Percentiles rank a stretch among this genome's conserved stretches.
These are phyloP conservation scores for Aspergillus aculeatus DNA, from an alignment of 2,329 filamentous ascomycete species.

Conservation along the genomic window DNA sequence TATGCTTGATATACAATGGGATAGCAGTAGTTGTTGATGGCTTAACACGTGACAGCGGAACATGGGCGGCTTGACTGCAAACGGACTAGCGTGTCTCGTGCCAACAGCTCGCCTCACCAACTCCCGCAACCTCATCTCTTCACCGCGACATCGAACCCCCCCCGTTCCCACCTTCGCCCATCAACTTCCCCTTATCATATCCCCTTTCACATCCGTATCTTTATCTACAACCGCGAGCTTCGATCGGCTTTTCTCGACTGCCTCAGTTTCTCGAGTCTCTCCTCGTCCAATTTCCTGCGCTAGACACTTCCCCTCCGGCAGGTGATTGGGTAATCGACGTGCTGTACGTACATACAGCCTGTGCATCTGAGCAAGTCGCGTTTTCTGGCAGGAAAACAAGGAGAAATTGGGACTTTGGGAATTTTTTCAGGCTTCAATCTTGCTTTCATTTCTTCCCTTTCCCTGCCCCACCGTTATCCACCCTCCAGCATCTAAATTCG, in stretches of 20 bases:
- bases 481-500: constrained; percentile 20
- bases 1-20: not conserved
- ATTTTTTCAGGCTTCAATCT: constrained; percentile 19
- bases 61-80: constrained; percentile 5
- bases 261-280: not conserved
- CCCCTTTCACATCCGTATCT: constrained; percentile 9
- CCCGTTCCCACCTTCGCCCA: constrained; percentile 6
- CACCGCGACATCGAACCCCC: constrained; percentile 18
- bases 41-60: constrained; percentile 15
- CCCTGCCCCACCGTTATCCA: constrained; percentile 19
- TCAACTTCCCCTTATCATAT: constrained; percentile 11
- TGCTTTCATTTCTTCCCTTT: constrained; percentile 20
- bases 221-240: not conserved
- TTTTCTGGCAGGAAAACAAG: constrained; percentile 18
- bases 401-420: constrained; percentile 18
- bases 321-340: constrained; percentile 18
- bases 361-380: constrained; percentile 12
- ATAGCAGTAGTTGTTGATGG: not conserved
- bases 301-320: constrained; percentile 1
- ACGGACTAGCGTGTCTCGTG: constrained; percentile 25
- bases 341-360: constrained; percentile 1
- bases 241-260: not conserved
- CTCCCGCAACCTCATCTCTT: constrained; percentile 26
- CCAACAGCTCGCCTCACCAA: constrained; percentile 17
- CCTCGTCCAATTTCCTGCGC: constrained; percentile 1